Evolutionary conservation across 2,329 filamentous ascomycete species (phyloP).

Genomic region (Chrysoporthe austroafricana): DNA sequence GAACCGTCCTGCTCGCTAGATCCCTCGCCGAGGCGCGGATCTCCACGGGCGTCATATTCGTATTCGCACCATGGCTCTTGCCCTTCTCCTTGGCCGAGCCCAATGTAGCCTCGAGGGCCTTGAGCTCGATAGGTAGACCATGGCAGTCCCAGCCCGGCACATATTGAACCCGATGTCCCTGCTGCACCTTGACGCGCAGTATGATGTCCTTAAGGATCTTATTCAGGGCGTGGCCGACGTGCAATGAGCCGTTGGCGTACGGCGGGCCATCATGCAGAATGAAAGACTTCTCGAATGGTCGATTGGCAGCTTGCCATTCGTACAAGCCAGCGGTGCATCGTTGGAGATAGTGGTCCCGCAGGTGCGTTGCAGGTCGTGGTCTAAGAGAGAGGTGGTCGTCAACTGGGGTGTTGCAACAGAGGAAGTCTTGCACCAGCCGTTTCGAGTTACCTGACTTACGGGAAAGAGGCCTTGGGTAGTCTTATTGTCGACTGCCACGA

Average conservation of each 20-base stretch:
- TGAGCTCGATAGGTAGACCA: constrained; percentile 94
- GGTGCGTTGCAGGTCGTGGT: constrained; percentile 54
- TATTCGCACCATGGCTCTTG: constrained; percentile 12
- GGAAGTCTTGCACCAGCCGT: background rate
- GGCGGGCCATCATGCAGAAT: constrained; percentile 93
- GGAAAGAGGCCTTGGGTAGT: constrained; percentile 75
- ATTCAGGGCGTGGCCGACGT: constrained; percentile 93
- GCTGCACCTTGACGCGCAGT: constrained; percentile 76
- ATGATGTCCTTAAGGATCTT: constrained; percentile 97
- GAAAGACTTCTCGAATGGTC: constrained; percentile 64
- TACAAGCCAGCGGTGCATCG: constrained; percentile 88
- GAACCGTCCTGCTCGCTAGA: constrained; percentile 70
- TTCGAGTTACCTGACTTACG: constrained; percentile 49
- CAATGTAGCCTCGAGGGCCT: constrained; percentile 70
- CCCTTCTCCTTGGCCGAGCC: constrained; percentile 31
- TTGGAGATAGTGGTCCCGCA: constrained; percentile 65
- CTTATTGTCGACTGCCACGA: constrained; percentile 76
- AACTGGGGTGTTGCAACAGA: background rate
- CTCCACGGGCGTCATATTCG: constrained; percentile 55
- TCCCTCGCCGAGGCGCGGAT: constrained; percentile 67
- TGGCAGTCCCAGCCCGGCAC: constrained; percentile 98
- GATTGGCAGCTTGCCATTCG: constrained; percentile 73
- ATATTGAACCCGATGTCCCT: constrained; percentile 76
- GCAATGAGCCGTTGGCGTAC: constrained; percentile 90
- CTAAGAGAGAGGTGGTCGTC: constrained; percentile 38